Conservation (phyloP, 495 filamentous ascomycete genomes). For the Penicillium paxilli region DNA sequence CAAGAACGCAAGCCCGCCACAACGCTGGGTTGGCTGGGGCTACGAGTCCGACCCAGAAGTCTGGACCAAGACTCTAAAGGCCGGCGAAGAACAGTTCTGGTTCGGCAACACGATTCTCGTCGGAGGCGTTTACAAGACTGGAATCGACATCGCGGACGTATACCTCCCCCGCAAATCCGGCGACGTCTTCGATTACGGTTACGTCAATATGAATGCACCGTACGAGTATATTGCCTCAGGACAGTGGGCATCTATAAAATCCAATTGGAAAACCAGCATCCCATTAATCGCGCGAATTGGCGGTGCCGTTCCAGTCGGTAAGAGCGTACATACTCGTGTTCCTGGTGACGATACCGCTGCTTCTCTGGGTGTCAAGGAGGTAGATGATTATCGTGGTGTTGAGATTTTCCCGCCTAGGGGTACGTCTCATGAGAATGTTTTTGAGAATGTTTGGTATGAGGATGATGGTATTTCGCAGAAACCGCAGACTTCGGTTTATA, state of each 20-base stretch:
- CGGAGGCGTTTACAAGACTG: conserved; percentile 64
- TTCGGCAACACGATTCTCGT: conserved; percentile 66
- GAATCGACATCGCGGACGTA: conserved; percentile 48
- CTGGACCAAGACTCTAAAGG: conserved; percentile 55
- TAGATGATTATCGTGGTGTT: conserved; percentile 61
- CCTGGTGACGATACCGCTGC: conserved; percentile 56
- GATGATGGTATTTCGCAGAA: conserved; percentile 60
- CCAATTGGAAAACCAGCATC: conserved; percentile 60
- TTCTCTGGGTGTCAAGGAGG: conserved; percentile 47
- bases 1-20: conserved; percentile 55
- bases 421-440: conserved; percentile 35
- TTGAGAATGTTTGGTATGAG: conserved; percentile 57
- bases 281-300: conserved; percentile 63
- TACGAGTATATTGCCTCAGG: conserved; percentile 59
- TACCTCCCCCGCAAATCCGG: conserved; percentile 57
- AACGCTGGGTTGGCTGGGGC: conserved; percentile 69
- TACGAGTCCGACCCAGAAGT: conserved; percentile 63
- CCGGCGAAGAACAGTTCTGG: conserved; percentile 69
- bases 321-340: conserved; percentile 54
- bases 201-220: conserved; percentile 60
- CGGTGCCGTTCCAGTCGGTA: conserved; percentile 58
- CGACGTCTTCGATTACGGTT: conserved; percentile 50
- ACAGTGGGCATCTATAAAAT: conserved; percentile 58
- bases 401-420: conserved; percentile 62
- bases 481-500: conserved; percentile 43